Percentiles rank a stretch among this genome's conserved stretches.
phyloP scores from a whole-genome alignment of 2,329 filamentous ascomycete genomes.

The Arachnomyces sp. region DNA sequence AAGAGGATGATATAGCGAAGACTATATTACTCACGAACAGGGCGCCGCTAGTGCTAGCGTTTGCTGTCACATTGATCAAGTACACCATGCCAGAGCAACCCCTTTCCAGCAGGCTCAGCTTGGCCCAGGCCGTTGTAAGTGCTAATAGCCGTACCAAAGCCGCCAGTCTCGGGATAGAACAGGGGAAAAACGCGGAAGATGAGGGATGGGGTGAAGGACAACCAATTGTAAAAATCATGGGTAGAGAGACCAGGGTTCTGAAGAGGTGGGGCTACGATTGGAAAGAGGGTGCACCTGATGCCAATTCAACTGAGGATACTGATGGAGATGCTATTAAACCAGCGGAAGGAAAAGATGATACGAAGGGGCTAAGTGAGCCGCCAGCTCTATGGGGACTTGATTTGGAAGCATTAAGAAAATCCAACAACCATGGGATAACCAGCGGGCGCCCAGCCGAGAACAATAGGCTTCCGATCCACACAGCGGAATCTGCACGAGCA shows the following conservation, averaged over 20 bases:
- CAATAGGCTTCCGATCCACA: slow-evolving; percentile 62
- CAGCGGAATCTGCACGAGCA: slow-evolving; percentile 59
- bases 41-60: slow-evolving; percentile 74
- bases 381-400: slow-evolving; percentile 54
- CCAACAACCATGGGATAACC: slow-evolving; percentile 25
- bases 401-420: slow-evolving; percentile 47
- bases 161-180: slow-evolving; percentile 63
- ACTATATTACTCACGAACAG: slow-evolving; percentile 65
- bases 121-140: slow-evolving; percentile 78
- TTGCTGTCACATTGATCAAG: slow-evolving; percentile 64
- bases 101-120: slow-evolving; percentile 70
- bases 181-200: slow-evolving; percentile 57
- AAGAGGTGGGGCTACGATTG: slow-evolving; percentile 69
- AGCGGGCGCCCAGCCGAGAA: slow-evolving; percentile 15
- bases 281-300: slow-evolving; percentile 35
- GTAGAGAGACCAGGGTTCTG: slow-evolving; percentile 65
- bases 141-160: slow-evolving; percentile 73
- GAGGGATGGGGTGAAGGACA: slow-evolving; percentile 69
- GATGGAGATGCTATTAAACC: not conserved
- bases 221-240: slow-evolving; percentile 64
- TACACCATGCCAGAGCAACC: slow-evolving; percentile 83
- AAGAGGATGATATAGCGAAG: slow-evolving; percentile 51
- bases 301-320: not conserved
- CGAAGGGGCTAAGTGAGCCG: slow-evolving; percentile 17
- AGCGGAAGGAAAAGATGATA: slow-evolving; percentile 7